Percentiles rank a stretch among this genome's conserved stretches.
Conservation (phyloP, 2,329 filamentous ascomycete genomes). For the Dactylellina cionopaga region DNA sequence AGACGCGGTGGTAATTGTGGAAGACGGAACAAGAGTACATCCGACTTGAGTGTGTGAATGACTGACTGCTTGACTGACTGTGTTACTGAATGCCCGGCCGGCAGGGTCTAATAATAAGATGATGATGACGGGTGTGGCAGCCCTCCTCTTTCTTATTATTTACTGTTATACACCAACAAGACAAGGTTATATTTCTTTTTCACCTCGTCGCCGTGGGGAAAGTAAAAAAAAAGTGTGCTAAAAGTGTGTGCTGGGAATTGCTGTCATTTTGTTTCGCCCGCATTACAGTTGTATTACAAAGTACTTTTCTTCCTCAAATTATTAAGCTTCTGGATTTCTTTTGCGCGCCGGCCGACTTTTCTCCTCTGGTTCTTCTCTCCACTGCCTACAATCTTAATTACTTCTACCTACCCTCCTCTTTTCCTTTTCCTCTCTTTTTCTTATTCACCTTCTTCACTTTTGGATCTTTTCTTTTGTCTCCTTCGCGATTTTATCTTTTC, state of each 20-base stretch:
- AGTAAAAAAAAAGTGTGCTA: too few species aligned
- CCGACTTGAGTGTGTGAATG: too few species aligned
- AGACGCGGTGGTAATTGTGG: not conserved
- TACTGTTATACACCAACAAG: not conserved
- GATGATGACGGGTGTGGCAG: constrained; percentile 51
- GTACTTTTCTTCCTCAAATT: constrained; percentile 20
- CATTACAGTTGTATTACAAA: too few species aligned
- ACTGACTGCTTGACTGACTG: too few species aligned
- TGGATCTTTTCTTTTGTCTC: not conserved
- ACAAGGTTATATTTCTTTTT: constrained; percentile 9
- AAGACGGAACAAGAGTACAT: constrained; percentile 33
- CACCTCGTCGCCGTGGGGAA: constrained; percentile 4
- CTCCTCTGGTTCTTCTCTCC: not conserved
- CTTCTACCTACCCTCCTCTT: not conserved
- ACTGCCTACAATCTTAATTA: constrained; percentile 4
- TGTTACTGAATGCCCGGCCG: too few species aligned
- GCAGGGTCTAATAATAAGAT: too few species aligned
- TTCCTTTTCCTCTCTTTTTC: not conserved
- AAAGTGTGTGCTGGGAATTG: too few species aligned
- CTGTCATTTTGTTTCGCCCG: too few species aligned
- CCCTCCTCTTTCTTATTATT: constrained; percentile 8
- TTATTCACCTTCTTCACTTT: not conserved
- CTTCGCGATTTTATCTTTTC: not conserved
- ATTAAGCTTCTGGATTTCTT: constrained; percentile 39
- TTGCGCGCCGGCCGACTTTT: constrained; percentile 3